These are phyloP conservation scores for Podosphaera aphanis DNA, from an alignment of 2,329 filamentous ascomycete genomes.

Conservation along the genomic window DNA sequence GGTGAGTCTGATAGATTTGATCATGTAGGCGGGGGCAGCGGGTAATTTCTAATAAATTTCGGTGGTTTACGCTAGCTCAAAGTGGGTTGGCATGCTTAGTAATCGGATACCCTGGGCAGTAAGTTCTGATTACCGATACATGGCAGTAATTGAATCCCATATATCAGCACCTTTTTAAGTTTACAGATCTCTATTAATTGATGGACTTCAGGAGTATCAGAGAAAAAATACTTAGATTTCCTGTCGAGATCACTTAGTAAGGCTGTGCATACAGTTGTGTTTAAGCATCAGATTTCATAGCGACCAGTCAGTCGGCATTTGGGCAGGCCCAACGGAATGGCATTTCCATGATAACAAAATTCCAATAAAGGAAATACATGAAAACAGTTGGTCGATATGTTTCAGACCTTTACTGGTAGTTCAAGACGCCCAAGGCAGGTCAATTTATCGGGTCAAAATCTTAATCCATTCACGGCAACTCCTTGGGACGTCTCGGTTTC, in stretches of 20 bases:
- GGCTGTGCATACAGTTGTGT: background rate
- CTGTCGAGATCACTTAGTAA: too few species aligned
- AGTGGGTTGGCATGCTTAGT: background rate
- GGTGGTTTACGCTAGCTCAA: slow-evolving; percentile 1
- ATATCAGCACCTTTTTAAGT: too few species aligned
- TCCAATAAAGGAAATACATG: slow-evolving; percentile 1
- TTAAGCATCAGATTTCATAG: background rate
- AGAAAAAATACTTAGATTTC: too few species aligned
- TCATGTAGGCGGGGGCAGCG: background rate
- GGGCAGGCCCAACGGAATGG: slow-evolving; percentile 6
- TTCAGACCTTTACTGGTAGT: slow-evolving; percentile 73
- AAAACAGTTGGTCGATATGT: slow-evolving; percentile 34
- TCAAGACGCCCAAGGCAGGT: slow-evolving; percentile 73
- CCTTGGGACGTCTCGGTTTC: slow-evolving; percentile 32
- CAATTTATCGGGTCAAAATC: slow-evolving; percentile 68
- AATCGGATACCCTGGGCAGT: too few species aligned
- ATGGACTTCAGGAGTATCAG: background rate
- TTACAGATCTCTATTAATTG: background rate
- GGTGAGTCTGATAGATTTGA: slow-evolving; percentile 1
- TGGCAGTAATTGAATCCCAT: too few species aligned
- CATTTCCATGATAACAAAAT: slow-evolving; percentile 6
- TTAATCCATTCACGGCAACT: slow-evolving; percentile 51
- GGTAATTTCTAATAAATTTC: background rate
- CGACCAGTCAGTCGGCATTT: background rate
- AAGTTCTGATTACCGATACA: too few species aligned